Evolutionary conservation across 2,329 filamentous ascomycete species (phyloP).

Genomic region (Cladosporium sp.): DNA sequence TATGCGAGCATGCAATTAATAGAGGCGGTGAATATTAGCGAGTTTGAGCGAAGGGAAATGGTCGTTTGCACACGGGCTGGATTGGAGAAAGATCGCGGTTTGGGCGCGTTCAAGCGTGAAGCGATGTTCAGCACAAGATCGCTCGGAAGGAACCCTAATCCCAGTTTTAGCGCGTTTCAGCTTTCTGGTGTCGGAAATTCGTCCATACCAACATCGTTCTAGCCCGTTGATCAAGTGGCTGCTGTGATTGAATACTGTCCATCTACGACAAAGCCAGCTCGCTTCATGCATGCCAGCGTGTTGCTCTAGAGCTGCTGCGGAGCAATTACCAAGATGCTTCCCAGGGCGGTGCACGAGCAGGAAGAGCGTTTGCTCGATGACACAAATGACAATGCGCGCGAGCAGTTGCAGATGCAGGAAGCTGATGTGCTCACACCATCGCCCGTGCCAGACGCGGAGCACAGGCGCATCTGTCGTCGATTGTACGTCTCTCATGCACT

Average conservation of each 20-base stretch:
- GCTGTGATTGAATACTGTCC: too few species aligned
- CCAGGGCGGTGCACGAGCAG: background rate
- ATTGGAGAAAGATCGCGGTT: background rate
- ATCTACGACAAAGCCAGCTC: too few species aligned
- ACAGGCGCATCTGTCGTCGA: constrained; percentile 7
- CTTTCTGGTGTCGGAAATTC: background rate
- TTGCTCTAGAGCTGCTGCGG: too few species aligned
- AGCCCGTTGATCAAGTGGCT: too few species aligned
- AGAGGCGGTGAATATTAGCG: background rate
- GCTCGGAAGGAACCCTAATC: too few species aligned
- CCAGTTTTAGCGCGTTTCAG: constrained; percentile 2
- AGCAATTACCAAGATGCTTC: too few species aligned
- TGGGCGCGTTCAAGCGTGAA: background rate
- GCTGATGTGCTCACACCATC: background rate
- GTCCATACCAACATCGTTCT: background rate
- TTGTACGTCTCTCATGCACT: constrained; percentile 46
- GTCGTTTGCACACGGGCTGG: background rate
- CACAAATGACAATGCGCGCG: background rate
- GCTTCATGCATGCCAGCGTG: too few species aligned
- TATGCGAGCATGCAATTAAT: background rate
- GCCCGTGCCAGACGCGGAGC: background rate
- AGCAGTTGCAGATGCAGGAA: background rate
- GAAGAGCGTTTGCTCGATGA: background rate
- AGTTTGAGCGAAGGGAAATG: background rate
- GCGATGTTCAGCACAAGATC: background rate